Conservation (phyloP, 306 rosid species). For the Alnus rubra region DNA sequence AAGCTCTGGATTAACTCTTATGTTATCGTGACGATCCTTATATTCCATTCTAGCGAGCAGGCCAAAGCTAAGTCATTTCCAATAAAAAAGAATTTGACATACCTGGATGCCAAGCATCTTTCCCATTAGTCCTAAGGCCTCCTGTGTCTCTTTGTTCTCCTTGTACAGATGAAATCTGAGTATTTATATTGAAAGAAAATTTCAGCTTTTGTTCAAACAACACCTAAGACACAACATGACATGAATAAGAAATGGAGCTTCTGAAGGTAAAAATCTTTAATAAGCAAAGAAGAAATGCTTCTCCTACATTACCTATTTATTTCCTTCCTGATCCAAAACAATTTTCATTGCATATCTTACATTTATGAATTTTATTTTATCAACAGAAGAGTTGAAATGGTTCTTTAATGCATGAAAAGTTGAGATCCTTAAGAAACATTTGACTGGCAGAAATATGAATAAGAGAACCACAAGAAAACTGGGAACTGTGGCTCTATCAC, state of each 20-base stretch:
- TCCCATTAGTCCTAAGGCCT: slow-evolving; percentile 81
- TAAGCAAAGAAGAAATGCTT: neutral
- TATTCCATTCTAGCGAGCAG: neutral
- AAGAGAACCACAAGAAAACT: slow-evolving; percentile 17
- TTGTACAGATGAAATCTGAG: slow-evolving; percentile 86
- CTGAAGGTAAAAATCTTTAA: neutral
- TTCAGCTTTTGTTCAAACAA: slow-evolving; percentile 20
- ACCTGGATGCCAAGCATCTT: slow-evolving; percentile 95
- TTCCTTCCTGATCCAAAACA: neutral
- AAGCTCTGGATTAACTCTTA: neutral
- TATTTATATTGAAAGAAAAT: slow-evolving; percentile 23
- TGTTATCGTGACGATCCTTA: neutral
- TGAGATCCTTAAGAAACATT: slow-evolving; percentile 4
- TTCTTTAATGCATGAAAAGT: neutral
- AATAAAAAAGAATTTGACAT: slow-evolving; percentile 19
- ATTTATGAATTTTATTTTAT: neutral
- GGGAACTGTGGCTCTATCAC: slow-evolving; percentile 38
- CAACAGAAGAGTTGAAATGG: neutral
- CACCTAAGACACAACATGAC: slow-evolving; percentile 20
- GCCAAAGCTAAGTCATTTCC: neutral
- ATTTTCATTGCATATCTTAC: neutral
- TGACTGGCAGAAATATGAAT: slow-evolving; percentile 14
- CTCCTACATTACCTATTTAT: neutral
- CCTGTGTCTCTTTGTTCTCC: slow-evolving; percentile 98
- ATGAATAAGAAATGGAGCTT: neutral